These are phyloP conservation scores for Crithidia thermophila DNA, from an alignment of 208 protist genomes.

Conservation along the genomic window DNA sequence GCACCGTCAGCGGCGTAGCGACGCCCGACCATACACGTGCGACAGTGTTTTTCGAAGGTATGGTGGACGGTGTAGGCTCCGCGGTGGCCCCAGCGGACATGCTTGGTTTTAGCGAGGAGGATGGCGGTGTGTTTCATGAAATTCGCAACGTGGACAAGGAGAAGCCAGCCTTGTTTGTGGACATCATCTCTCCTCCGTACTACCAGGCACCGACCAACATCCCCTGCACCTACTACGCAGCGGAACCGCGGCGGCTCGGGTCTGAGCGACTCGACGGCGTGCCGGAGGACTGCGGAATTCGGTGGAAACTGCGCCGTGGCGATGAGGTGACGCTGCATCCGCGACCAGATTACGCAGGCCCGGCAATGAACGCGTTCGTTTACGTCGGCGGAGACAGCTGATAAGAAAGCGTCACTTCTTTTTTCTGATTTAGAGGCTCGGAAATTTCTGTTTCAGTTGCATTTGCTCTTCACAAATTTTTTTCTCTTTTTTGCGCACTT, in stretches of 20 bases:
- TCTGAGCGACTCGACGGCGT: neutral
- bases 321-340: slow-evolving; percentile 40
- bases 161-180: slow-evolving; percentile 63
- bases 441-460: too few relatives aligned
- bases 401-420: neutral
- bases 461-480: too few relatives aligned
- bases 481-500: neutral
- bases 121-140: slow-evolving; percentile 66
- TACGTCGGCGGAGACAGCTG: slow-evolving; percentile 14
- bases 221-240: slow-evolving; percentile 61
- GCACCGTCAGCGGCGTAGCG: neutral
- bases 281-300: slow-evolving; percentile 21
- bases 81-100: slow-evolving; percentile 3
- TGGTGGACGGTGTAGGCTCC: slow-evolving; percentile 19
- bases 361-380: slow-evolving; percentile 52
- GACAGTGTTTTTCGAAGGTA: slow-evolving; percentile 21
- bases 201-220: slow-evolving; percentile 41
- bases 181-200: slow-evolving; percentile 80
- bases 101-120: slow-evolving; percentile 11
- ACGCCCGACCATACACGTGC: neutral
- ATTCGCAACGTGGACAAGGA: slow-evolving; percentile 49
- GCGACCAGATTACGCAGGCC: slow-evolving; percentile 30
- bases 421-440: neutral
- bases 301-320: slow-evolving; percentile 14
- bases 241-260: slow-evolving; percentile 7